Evolutionary conservation across 164 flowering plant genomes (phyloP).

Genomic region (Stephania japonica): DNA sequence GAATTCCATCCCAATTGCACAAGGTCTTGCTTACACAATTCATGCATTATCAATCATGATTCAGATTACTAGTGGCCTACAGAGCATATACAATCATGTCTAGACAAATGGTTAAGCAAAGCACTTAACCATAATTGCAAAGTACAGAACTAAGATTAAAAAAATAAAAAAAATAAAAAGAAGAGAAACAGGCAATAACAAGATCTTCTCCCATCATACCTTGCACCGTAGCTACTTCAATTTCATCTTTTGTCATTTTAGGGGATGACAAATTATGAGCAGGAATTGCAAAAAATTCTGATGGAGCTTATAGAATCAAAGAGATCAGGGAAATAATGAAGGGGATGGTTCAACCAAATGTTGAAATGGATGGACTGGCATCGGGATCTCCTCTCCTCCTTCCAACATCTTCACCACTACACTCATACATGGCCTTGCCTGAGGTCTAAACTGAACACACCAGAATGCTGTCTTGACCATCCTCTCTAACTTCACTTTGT

Average conservation of each 20-base stretch:
- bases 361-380: constrained; percentile 12
- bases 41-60: background rate
- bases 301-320: background rate
- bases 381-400: constrained; percentile 18
- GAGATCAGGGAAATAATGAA: too few relatives aligned
- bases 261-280: background rate
- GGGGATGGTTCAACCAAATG: constrained; percentile 1
- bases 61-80: too few relatives aligned
- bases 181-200: background rate
- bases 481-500: constrained; percentile 1
- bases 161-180: too few relatives aligned
- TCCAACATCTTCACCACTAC: constrained; percentile 23
- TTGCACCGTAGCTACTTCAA: background rate
- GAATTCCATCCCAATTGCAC: background rate
- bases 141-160: background rate
- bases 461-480: constrained; percentile 16
- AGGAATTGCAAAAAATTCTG: too few relatives aligned
- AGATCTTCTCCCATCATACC: background rate
- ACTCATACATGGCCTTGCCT: constrained; percentile 19
- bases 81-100: too few relatives aligned
- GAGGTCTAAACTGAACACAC: constrained; percentile 19
- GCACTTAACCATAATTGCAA: background rate
- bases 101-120: background rate
- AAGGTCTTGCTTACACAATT: background rate
- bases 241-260: constrained; percentile 5